A percentile compares a stretch with the other conserved stretches of the same genome.
Evolutionary conservation across 768 basidiomycete species (phyloP).

Genomic region (Phaffia australis): DNA sequence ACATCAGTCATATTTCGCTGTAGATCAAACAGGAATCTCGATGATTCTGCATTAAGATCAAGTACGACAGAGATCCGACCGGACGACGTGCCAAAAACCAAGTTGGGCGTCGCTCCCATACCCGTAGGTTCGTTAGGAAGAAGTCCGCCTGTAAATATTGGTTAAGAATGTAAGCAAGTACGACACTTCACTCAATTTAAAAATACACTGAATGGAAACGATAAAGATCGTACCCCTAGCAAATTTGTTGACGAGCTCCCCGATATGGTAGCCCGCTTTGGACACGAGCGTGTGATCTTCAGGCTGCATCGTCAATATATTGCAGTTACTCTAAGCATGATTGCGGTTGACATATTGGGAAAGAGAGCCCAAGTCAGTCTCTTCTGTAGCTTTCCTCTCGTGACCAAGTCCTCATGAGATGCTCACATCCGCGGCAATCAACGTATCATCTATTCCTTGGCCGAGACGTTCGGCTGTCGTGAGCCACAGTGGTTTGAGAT

Average conservation of each 20-base stretch:
- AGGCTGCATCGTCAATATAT: conserved; percentile 48
- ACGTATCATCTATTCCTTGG: conserved; percentile 37
- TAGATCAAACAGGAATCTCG: conserved; percentile 54
- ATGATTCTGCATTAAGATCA: conserved; percentile 47
- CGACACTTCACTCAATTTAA: conserved; percentile 46
- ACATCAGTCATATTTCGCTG: conserved; percentile 61
- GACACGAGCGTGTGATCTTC: conserved; percentile 47
- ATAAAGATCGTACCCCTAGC: conserved; percentile 27
- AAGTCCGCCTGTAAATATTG: conserved; percentile 47
- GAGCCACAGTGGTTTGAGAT: conserved; percentile 52
- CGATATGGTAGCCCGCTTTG: conserved; percentile 61
- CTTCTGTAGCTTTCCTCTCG: no score
- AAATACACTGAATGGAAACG: neutral
- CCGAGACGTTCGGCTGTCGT: conserved; percentile 52
- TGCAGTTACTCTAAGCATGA: conserved; percentile 57
- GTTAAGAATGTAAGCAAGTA: conserved; percentile 19
- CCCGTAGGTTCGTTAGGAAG: conserved; percentile 39
- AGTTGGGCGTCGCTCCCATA: conserved; percentile 45
- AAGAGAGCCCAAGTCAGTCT: no score
- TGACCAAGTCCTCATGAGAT: neutral
- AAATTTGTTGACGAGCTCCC: conserved; percentile 68
- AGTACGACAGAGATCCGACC: conserved; percentile 67
- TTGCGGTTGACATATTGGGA: neutral
- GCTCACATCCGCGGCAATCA: conserved; percentile 68
- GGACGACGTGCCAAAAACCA: conserved; percentile 64